A percentile compares a stretch with the other conserved stretches of the same genome.
Evolutionary conservation across 129 eudicot species (phyloP).

Genomic region (Centella asiatica): DNA sequence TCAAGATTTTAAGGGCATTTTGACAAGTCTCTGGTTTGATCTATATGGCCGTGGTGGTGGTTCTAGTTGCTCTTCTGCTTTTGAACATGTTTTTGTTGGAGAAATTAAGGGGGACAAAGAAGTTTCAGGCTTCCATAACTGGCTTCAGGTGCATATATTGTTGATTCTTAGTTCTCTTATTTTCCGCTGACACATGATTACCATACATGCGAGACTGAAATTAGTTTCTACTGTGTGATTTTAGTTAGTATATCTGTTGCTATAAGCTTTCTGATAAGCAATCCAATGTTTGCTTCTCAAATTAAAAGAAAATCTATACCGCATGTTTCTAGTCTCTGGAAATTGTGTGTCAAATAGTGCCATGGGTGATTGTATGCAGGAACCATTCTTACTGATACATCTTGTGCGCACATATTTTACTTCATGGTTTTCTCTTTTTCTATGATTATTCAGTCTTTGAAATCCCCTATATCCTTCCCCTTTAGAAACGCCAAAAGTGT

Average conservation of each 20-base stretch:
- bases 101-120: slow-evolving; percentile 86
- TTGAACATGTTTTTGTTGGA: slow-evolving; percentile 98
- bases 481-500: not conserved
- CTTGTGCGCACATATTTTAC: not conserved
- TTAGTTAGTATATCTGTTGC: not conserved
- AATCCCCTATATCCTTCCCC: not conserved
- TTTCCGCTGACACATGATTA: not conserved
- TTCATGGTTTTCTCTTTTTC: not conserved
- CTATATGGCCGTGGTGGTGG: slow-evolving; percentile 90
- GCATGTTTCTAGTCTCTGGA: slow-evolving; percentile 1
- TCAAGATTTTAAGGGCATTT: slow-evolving; percentile 53
- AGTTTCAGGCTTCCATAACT: slow-evolving; percentile 97
- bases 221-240: not conserved
- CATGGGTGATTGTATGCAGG: not conserved
- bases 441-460: not conserved
- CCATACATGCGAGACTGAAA: not conserved
- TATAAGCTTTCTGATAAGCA: not conserved
- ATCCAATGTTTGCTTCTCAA: not conserved
- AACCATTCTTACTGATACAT: not conserved
- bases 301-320: not conserved
- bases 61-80: slow-evolving; percentile 81
- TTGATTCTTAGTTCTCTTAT: not conserved
- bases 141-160: slow-evolving; percentile 76
- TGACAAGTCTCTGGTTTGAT: slow-evolving; percentile 83
- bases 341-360: not conserved